Conservation (phyloP, 163 green algal species). For the Scenedesmus sp. region DNA sequence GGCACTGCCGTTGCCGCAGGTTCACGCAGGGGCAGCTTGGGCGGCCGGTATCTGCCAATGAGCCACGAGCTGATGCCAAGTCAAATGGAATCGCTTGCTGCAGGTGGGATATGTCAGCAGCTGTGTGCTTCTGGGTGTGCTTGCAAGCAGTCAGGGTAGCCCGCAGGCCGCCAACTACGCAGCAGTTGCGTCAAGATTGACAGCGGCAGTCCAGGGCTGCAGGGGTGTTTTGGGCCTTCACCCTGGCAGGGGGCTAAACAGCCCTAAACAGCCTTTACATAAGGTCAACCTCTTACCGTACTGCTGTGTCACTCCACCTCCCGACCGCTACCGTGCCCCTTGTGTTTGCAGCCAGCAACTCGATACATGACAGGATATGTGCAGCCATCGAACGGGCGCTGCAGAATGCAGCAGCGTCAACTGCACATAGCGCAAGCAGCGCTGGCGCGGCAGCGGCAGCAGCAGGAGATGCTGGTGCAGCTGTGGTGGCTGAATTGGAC, state of each 20-base stretch:
- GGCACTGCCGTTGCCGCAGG: conserved; percentile 1
- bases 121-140: neutral
- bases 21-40: conserved; percentile 18
- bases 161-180: neutral
- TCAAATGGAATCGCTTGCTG: conserved; percentile 1
- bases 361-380: conserved; percentile 10
- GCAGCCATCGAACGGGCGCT: neutral
- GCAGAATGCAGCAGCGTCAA: neutral
- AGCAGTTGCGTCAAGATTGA: neutral
- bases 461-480: neutral
- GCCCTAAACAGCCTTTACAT: no score
- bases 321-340: neutral
- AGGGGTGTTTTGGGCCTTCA: no score
- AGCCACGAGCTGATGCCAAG: neutral
- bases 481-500: neutral
- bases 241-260: no score
- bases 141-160: neutral
- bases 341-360: neutral
- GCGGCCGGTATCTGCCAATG: neutral
- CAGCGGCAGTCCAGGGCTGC: no score
- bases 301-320: neutral
- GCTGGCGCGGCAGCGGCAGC: neutral
- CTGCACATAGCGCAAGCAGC: neutral
- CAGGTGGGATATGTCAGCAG: neutral
- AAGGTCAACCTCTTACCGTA: neutral